These are phyloP conservation scores for Epichloe sibirici DNA, from an alignment of 2,329 filamentous ascomycete species.

Conservation along the genomic window DNA sequence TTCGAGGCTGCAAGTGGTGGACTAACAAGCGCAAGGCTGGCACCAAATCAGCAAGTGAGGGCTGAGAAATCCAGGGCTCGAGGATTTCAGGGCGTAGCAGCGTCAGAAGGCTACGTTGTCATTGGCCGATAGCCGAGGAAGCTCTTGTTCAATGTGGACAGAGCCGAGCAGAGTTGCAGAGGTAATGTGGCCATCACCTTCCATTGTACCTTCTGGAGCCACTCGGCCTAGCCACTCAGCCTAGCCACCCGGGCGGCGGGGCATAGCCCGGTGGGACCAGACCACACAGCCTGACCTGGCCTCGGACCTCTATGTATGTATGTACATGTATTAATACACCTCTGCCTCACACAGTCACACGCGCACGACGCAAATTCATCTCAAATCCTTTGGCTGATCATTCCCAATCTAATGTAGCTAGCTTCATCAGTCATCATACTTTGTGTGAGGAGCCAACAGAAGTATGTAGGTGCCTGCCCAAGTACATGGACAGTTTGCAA, in stretches of 20 bases:
- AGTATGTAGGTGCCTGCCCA: too few species aligned
- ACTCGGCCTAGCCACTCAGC: background rate
- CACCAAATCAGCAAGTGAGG: background rate
- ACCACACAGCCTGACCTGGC: background rate
- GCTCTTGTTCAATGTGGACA: background rate
- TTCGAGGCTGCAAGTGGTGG: slow-evolving; percentile 5
- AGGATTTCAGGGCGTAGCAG: background rate
- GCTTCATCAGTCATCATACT: too few species aligned
- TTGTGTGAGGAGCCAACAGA: too few species aligned
- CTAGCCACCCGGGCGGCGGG: background rate
- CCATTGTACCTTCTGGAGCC: background rate
- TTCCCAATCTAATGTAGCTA: too few species aligned
- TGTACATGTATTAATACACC: too few species aligned
- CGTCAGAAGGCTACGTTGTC: background rate
- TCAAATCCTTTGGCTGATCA: too few species aligned
- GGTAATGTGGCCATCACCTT: too few species aligned
- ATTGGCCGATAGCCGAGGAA: slow-evolving; percentile 19
- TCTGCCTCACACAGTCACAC: too few species aligned
- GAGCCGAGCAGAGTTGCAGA: background rate
- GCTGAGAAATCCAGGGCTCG: background rate
- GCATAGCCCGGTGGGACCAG: background rate
- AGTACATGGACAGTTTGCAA: too few species aligned
- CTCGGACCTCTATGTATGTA: background rate
- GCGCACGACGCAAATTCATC: background rate
- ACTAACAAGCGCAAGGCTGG: background rate